Evolutionary conservation across 1,284 basidiomycete genomes (phyloP).

Genomic region (Taiwanofungus camphoratus): DNA sequence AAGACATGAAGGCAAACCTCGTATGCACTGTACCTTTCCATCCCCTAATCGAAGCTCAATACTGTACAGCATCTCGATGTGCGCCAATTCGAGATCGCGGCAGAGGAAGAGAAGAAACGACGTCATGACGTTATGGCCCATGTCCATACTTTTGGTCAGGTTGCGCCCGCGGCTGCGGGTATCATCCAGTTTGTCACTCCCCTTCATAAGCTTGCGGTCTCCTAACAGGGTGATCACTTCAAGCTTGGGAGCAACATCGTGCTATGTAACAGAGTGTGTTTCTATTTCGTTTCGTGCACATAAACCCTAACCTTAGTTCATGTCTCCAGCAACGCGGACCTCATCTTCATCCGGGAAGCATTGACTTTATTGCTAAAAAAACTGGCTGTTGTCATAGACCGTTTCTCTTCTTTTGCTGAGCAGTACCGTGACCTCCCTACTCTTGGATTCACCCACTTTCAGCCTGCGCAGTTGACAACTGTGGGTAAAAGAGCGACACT

Average conservation of each 20-base stretch:
- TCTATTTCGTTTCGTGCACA: too few species aligned
- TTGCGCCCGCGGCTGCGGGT: constrained; percentile 92
- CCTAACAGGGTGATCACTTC: constrained; percentile 5
- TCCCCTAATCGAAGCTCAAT: not conserved
- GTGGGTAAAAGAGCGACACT: constrained; percentile 99
- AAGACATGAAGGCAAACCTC: constrained; percentile 90
- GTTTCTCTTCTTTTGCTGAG: constrained; percentile 75
- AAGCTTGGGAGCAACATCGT: constrained; percentile 94
- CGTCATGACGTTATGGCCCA: constrained; percentile 99
- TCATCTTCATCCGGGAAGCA: constrained; percentile 92
- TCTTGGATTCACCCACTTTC: constrained; percentile 98
- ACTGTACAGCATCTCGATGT: constrained; percentile 69
- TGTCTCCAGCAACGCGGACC: constrained; percentile 79
- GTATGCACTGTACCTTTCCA: constrained; percentile 40
- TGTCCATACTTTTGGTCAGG: constrained; percentile 93
- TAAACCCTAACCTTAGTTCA: not conserved
- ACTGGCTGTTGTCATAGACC: constrained; percentile 85
- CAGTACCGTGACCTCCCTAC: constrained; percentile 78
- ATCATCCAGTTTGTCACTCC: constrained; percentile 84
- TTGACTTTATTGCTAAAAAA: constrained; percentile 84
- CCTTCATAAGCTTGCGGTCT: not conserved
- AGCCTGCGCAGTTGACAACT: constrained; percentile 97
- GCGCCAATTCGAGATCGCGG: constrained; percentile 89
- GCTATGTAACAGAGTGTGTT: constrained; percentile 94
- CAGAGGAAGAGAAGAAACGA: constrained; percentile 93